phyloP scores from a whole-genome alignment of 257 asterid genomes.

The Forsythia viridissima region DNA sequence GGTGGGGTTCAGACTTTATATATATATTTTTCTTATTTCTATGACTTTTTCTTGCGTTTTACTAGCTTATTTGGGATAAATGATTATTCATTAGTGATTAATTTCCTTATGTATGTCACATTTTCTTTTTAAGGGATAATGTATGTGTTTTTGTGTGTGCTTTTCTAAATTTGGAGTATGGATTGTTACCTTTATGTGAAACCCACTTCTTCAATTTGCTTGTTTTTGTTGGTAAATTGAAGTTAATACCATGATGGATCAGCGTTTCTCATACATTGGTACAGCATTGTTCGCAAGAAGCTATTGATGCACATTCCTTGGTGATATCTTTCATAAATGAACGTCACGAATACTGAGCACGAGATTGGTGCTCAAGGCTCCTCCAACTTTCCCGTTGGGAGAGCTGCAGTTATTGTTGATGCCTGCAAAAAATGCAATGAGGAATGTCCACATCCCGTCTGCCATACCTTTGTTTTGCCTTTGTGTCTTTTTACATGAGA shows the following conservation, averaged over 20 bases:
- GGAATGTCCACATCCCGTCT: no score
- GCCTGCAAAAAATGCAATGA: no score
- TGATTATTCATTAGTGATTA: background rate
- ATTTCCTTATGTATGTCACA: background rate
- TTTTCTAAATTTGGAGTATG: background rate
- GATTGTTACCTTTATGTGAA: background rate
- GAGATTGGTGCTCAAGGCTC: background rate
- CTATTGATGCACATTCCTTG: background rate
- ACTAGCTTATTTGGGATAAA: background rate
- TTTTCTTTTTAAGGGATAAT: background rate
- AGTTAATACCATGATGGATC: no score
- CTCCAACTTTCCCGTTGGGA: background rate
- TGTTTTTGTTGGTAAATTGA: background rate
- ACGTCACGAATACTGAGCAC: background rate
- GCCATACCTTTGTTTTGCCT: no score
- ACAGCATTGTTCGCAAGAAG: background rate
- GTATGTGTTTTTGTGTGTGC: background rate
- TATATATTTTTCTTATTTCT: no score
- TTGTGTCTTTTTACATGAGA: no score
- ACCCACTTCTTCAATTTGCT: slow-evolving; percentile 10
- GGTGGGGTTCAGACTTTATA: no score
- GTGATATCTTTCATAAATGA: background rate
- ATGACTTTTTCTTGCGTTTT: background rate
- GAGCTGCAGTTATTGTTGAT: no score
- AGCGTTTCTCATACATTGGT: background rate